Conservation (phyloP, 768 basidiomycete species). For the Lenzites betulinus region DNA sequence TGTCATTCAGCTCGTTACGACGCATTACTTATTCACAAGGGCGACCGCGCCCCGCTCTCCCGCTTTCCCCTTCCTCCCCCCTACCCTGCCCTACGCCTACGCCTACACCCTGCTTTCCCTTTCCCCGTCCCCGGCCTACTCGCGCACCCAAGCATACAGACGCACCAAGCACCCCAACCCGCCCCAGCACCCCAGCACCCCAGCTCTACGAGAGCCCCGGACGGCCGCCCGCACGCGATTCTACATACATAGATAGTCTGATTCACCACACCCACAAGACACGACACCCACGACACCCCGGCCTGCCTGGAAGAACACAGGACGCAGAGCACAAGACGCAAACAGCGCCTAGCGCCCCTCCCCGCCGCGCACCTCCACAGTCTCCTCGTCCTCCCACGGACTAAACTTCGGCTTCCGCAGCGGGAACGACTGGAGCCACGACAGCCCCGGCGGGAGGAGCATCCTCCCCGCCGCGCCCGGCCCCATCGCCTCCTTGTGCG, state of each 20-base stretch:
- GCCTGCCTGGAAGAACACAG: no score
- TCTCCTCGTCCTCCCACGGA: constrained; percentile 77
- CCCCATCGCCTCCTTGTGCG: constrained; percentile 39
- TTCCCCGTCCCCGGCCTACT: no score
- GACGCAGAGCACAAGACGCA: neutral
- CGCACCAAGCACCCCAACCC: neutral
- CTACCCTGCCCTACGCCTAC: neutral
- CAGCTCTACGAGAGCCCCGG: neutral
- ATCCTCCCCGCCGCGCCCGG: constrained; percentile 14
- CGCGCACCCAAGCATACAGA: neutral
- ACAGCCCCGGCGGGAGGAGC: constrained; percentile 45
- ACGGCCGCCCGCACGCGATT: constrained; percentile 4
- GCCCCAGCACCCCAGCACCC: neutral
- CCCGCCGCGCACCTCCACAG: constrained; percentile 14
- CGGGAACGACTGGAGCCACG: constrained; percentile 70
- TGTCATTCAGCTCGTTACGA: constrained; percentile 29
- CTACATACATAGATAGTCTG: constrained; percentile 20
- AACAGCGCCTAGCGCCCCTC: constrained; percentile 14
- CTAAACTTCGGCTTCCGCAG: constrained; percentile 72
- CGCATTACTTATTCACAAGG: constrained; percentile 19
- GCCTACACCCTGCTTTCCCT: neutral
- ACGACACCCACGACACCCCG: neutral
- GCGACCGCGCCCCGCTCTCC: neutral
- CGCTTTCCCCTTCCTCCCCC: neutral
- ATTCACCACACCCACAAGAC: neutral